Conservation (phyloP, 441 rosid genomes). For the Melastoma candidum region DNA sequence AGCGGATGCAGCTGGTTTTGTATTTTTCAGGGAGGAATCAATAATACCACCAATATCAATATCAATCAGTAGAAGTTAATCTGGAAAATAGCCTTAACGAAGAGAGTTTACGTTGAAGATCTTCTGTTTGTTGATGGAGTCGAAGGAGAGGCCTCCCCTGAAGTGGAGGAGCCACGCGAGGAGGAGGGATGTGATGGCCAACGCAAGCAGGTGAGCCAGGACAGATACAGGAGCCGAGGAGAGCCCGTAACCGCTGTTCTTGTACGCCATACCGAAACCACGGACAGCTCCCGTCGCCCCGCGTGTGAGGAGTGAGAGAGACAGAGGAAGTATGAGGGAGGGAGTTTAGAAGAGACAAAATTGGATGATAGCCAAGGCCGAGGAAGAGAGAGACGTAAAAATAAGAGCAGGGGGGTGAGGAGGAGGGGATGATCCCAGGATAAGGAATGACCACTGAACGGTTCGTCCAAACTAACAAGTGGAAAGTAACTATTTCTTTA, state of each 20-base stretch:
- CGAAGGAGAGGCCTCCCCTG: slow-evolving; percentile 25
- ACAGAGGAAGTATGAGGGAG: no score
- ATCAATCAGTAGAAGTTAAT: not conserved
- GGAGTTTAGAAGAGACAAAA: no score
- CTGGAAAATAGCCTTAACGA: not conserved
- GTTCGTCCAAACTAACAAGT: no score
- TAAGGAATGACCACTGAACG: no score
- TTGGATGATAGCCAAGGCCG: no score
- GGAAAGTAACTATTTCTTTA: no score
- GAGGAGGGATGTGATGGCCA: slow-evolving; percentile 32
- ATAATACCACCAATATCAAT: not conserved
- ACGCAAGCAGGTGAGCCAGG: slow-evolving; percentile 28
- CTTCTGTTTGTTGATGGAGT: slow-evolving; percentile 24
- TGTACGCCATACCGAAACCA: slow-evolving; percentile 16
- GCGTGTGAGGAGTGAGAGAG: no score
- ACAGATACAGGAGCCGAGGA: slow-evolving; percentile 28
- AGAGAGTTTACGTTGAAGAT: slow-evolving; percentile 29
- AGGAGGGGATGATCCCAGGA: no score
- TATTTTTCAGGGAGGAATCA: no score
- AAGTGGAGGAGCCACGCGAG: slow-evolving; percentile 45
- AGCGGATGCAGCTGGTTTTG: slow-evolving; percentile 68
- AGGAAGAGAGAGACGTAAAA: no score
- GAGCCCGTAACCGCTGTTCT: slow-evolving; percentile 24
- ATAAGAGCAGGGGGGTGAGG: no score
- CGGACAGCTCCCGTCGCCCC: no score